Evolutionary conservation across 129 eudicot genomes (phyloP), one percentile per base, ranked within the genome.

Genomic region (Centella asiatica): DNA sequence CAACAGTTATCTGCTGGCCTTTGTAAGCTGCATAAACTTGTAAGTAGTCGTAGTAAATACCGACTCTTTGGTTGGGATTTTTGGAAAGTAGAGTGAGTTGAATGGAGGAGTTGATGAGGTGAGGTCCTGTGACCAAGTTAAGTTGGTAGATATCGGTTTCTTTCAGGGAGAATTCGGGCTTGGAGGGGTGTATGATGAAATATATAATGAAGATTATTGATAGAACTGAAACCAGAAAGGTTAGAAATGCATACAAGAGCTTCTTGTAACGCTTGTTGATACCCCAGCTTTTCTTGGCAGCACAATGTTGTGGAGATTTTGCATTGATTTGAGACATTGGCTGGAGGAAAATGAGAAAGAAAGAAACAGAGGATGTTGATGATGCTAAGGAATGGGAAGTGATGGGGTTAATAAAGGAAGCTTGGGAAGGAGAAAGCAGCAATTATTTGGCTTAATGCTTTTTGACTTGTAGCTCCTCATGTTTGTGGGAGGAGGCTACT

Each of bases 281-380:
- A 66, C 60, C 46, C 34, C 54, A 31, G 4, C 76, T 76, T 76
- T 74, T 72, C 66, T 83, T 60, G 34, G 85, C 97, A 62, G 85
- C 97, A 62, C 98, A 90, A 62, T 90, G 95, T 75, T 90, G 84
- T 24, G 98, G 98, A 71, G 98, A 90, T 80, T 74, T 84, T 68
- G 44, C 85, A 57, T 51, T n/a, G 62, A 83, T 61, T 81, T 65
- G 78, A 77, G 98, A 86, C 98, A 86, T 90, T 73, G 75, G 75
- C 69, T 1, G 61, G 2, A 19, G 20, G 58, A 40, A 0, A 20
- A 53, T n/a, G 65, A 34, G 62, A 18, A 64, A 55, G 29, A 8
- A 31, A 23, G 64, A n/a, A 57, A 29, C 28, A 56, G 62, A 69
- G 70, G 31, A 44, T 62, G 62, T 39, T 48, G 58, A 70, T 66